Evolutionary conservation across 2,329 filamentous ascomycete genomes (phyloP), one percentile per base, ranked within the genome.

Genomic region (Aspergillus latus): DNA sequence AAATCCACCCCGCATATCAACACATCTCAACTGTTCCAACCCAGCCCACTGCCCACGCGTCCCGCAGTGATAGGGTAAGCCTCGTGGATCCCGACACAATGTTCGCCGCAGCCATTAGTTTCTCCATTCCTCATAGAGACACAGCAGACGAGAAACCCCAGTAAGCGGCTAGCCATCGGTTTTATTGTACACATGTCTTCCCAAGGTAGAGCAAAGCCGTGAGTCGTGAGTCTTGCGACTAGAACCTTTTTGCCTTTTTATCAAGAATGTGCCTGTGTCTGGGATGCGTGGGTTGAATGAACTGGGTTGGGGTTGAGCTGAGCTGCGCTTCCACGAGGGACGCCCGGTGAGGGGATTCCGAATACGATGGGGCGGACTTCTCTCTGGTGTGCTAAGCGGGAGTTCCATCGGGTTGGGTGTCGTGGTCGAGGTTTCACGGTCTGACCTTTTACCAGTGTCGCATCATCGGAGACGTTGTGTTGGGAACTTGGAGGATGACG

Each of bases 401-500:
- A 64, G 66, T 65, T 64, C 66, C 66, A 62, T 67, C 68, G 63
- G 61, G 29, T 43, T 52, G 49, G 46, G 39, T 43, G 49, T 30
- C 47, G 48, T 59, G 43, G 37, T 58, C 54, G 54, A 44, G 61
- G 48, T 49, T 29, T 58, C 61, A 61, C 60, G 64, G 71, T 77
- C 74, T 72, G 74, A 77, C 74, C 74, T 77, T 77, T 77, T 77
- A 77, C 74, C 74, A 77, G 69, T 64, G 62, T 70, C 55, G 58
- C 74, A 76, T 77, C 74, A 75, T 71, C 56, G 73, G 74, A 76
- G 72, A 70, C 21, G 46, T 34, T 47, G 40, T 45, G 46, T 47
- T 50, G 32, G 37, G 28, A n/a, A 21, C 21, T 21, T 21, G 21
- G 21, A 21, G 21, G 21, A 21, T 21, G 21, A 21, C 21, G 21